Conservation (phyloP, 179 eudicot genomes). For the Camellia oleifera region DNA sequence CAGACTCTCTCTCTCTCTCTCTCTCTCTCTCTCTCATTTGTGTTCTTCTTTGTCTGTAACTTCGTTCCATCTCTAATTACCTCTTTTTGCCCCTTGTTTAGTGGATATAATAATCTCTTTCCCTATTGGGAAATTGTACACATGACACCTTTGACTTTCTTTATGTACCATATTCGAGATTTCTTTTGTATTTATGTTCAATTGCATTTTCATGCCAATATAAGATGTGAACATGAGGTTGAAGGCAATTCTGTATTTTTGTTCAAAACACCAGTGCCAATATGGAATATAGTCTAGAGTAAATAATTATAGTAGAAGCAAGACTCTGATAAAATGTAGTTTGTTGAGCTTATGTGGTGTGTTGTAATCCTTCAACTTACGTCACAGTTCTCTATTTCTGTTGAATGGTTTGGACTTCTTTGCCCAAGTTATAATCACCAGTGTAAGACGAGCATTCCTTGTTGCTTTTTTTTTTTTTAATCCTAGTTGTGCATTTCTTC, state of each 20-base stretch:
- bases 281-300: too few relatives aligned
- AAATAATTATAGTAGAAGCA: neutral
- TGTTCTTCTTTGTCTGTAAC: too few relatives aligned
- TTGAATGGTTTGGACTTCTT: neutral
- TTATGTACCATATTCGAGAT: neutral
- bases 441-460: neutral
- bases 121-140: neutral
- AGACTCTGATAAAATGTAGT: neutral
- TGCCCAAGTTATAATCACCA: neutral
- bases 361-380: neutral
- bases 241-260: neutral
- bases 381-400: neutral
- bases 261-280: neutral
- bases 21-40: too few relatives aligned
- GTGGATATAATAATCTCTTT: neutral
- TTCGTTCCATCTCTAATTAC: neutral
- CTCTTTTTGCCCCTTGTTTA: neutral
- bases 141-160: neutral
- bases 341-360: neutral
- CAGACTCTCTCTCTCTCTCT: too few relatives aligned
- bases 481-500: constrained; percentile 5
- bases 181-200: neutral
- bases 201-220: neutral
- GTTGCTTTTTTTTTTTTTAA: neutral
- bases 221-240: neutral